phyloP scores from a whole-genome alignment of 2,329 filamentous ascomycete species.

The Neofusicoccum umdonicola region DNA sequence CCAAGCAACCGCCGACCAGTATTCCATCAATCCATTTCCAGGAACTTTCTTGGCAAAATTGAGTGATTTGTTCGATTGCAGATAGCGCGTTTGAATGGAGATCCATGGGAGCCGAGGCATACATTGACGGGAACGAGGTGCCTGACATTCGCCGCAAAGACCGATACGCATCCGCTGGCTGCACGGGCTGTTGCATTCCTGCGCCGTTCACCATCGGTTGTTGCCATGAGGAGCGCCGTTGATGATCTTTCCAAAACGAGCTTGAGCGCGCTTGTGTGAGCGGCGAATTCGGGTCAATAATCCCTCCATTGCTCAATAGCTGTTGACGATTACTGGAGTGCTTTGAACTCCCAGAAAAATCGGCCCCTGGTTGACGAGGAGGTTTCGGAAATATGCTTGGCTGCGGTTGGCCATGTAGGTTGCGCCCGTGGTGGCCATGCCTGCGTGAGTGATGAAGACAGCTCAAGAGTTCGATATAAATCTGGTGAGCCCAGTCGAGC shows the following conservation, averaged over 20 bases:
- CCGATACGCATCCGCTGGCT: neutral
- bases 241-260: conserved; percentile 9
- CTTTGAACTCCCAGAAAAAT: conserved; percentile 37
- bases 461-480: conserved; percentile 49
- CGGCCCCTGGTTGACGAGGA: conserved; percentile 55
- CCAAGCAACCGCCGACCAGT: conserved; percentile 83
- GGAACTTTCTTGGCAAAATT: conserved; percentile 40
- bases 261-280: neutral
- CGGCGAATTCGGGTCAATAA: neutral
- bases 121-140: conserved; percentile 2
- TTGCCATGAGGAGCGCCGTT: conserved; percentile 12
- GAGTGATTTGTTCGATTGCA: conserved; percentile 37
- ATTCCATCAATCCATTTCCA: conserved; percentile 83
- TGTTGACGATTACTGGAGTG: neutral
- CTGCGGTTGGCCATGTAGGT: conserved; percentile 45
- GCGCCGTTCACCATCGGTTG: neutral
- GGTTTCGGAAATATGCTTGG: conserved; percentile 62
- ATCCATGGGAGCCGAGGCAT: neutral
- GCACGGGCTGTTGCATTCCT: neutral
- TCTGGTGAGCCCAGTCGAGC: conserved; percentile 47
- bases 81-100: conserved; percentile 28
- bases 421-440: neutral
- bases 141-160: conserved; percentile 2
- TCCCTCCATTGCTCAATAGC: neutral
- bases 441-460: conserved; percentile 48